Evolutionary conservation across 2,329 filamentous ascomycete genomes (phyloP), one percentile per base, ranked within the genome.

Genomic region (Hypoxylon sp.): DNA sequence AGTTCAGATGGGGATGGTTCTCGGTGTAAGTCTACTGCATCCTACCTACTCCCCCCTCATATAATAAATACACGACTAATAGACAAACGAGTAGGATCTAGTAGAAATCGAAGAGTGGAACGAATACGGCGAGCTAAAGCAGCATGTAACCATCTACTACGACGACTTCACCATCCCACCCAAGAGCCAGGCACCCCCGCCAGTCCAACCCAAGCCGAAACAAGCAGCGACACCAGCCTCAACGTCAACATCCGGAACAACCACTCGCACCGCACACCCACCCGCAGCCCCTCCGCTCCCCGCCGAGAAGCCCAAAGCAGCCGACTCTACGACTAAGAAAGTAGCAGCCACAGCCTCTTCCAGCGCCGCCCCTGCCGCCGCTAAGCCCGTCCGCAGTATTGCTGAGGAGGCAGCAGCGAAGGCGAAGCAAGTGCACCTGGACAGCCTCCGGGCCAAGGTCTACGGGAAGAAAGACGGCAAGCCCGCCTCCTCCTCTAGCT

Each of bases 101-200:
- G 92, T 95, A 71, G 91, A 98, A 81, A 90, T 98, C 71, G 96
- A 99, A 82, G 96, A 99, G 79, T 98, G 95, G 96, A 99, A 99
- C 84, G 96, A 99, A 80, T 98, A 97, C 81, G 94, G 94, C 81
- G 95, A 98, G 82, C 88, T 99, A 69, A 94, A 94, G 80, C 89
- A 95, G 81, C 92, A 95, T 75, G 89, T 98, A 74, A 90, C 86
- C 67, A 88, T 91, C 73, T 88, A 87, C 81, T 87, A 87, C 78
- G 88, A 90, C 81, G 87, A 90, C 73, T 83, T 83, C 75, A 89
- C 87, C 53, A 87, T 88, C 73, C 85, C 87, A 35, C 78, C 84
- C 78, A 84, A 87, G 81, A 78, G 83, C 82, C 79, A 87, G 73
- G 84, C 85, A 58, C 84, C 85, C 14, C 82, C 83, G 48, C 80